Evolutionary conservation across 2,329 filamentous ascomycete genomes (phyloP).

Genomic region (Monilinia fructicola): DNA sequence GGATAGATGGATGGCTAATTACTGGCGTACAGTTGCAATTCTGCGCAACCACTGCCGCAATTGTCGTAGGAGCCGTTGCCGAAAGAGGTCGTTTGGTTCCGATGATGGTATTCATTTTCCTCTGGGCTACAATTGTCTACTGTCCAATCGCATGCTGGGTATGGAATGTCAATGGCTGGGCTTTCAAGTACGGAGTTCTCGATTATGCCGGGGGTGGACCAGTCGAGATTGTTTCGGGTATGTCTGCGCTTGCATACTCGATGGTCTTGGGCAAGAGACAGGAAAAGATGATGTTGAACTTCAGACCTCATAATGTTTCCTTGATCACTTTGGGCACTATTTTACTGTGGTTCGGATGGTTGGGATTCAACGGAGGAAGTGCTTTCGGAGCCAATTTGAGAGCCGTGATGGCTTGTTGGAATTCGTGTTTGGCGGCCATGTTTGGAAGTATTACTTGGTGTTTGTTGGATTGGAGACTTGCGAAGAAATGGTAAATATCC

Average conservation of each 20-base stretch:
- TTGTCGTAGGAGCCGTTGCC: constrained; percentile 87
- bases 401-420: constrained; percentile 96
- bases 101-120: constrained; percentile 92
- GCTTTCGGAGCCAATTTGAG: constrained; percentile 91
- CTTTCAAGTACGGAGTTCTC: constrained; percentile 82
- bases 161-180: constrained; percentile 96
- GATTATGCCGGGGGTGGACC: constrained; percentile 96
- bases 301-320: constrained; percentile 97
- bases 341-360: constrained; percentile 97
- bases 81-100: constrained; percentile 92
- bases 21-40: constrained; percentile 79
- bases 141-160: constrained; percentile 95
- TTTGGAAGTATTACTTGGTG: constrained; percentile 94
- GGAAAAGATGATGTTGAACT: constrained; percentile 99
- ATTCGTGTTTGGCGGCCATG: constrained; percentile 77
- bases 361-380: constrained; percentile 97
- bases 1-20: background rate
- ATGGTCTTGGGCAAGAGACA: constrained; percentile 93
- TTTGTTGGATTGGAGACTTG: constrained; percentile 86
- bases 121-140: constrained; percentile 97
- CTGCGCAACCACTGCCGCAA: constrained; percentile 86
- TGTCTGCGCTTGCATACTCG: constrained; percentile 92
- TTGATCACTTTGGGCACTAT: constrained; percentile 94
- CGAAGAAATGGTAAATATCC: constrained; percentile 34
- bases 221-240: constrained; percentile 93